Base-by-base conservation (phyloP, 2,329 filamentous ascomycete genomes). In the Fusarium guadeloupense region DNA sequence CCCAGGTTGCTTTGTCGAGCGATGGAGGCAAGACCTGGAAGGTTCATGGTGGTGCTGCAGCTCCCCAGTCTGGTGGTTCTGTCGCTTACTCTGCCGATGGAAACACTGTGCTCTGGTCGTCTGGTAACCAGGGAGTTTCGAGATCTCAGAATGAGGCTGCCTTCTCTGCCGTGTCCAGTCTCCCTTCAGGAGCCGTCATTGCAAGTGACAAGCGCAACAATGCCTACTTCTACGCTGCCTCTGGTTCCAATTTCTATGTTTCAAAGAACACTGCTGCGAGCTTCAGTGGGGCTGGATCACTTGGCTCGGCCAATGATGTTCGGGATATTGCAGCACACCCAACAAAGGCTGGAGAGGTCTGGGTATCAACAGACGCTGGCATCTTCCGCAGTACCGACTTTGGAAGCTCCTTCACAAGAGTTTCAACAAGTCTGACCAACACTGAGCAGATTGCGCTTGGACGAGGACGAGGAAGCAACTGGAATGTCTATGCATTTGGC, bases 321-420 rank as follows among this genome's bases (percentile, higher is more conserved):
- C 85, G 85, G 33, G 79, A 81, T 28, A 78, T 90, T 9, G 83
- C 82, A 14, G 78, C 78, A 1, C 80, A 88, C 59, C 85, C 86
- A 0, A 78, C 80, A 6, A 76, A 78, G 10, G 83, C 85, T 0
- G 87, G 89, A 12, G 83, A 87, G 41, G 79, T 91, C 41, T 85
- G 80, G 72, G 83, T 83, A 2, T 84, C 83, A 1, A 85, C 84
- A 0, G 77, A 85, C 47, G 72, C 66, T 0, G 85, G 85, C 6
- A 71, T 87, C 41, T 86, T 83, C 74, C 79, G 79, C 62, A 84
- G 81, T 9, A 81, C 78, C 6, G 71, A 86, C 69, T 84, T 74
- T 30, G 85, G 83, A 6, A 68, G 71, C 5, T 77, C 76, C 2
- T 86, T 85, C 61, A 74, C 76, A 0, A 70, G 76, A 21, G 66